Evolutionary conservation across 2,329 filamentous ascomycete species (phyloP), one percentile per base, ranked within the genome.

Genomic region (Piedraia hortae): DNA sequence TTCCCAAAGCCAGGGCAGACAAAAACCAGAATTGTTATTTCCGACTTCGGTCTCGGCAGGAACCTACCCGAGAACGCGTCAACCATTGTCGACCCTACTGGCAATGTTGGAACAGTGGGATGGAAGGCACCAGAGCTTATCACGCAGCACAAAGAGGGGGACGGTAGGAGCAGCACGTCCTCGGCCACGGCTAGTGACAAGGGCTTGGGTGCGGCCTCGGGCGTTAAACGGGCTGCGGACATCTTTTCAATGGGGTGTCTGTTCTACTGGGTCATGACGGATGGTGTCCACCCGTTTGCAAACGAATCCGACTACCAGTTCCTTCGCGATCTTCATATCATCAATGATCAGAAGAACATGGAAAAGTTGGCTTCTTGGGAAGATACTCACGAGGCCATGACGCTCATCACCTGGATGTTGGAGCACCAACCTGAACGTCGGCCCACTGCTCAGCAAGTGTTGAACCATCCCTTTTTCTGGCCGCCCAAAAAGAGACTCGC

Each of bases 391-490:
- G 85, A 93, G 42, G 82, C 85, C 1, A 68, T 74, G 39, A 72
- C 90, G 37, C 56, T 97, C 10, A 77, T 97, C 29, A 54, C 56
- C 14, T 69, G 64, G 27, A 97, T 97, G 85, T 42, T 74, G 22
- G 55, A 54, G 18, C 53, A 63, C 16, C 55, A 68, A 21, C 68
- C 68, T 4, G 61, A 65, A 29, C 45, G 55, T 26, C 57, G 62
- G 0, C 80, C 88, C 0, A 63, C 64, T 12, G 74, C 80, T 0
- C 55, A 59, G 9, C 65, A 80, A 14, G 71, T 91, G 26, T 63
- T 91, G 55, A 66, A 74, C 1, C 85, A 97, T 36, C 85, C 85
- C 0, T 97, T 93, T 53, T 97, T 97, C 54, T 97, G 85, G 85
- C 54, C 70, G 1, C 50, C 75, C 0, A 82, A 88, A 42, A 85